Percentiles rank a stretch among this genome's conserved stretches.
Conservation (phyloP, 139 green algal genomes). For the Asterochloris erici region DNA sequence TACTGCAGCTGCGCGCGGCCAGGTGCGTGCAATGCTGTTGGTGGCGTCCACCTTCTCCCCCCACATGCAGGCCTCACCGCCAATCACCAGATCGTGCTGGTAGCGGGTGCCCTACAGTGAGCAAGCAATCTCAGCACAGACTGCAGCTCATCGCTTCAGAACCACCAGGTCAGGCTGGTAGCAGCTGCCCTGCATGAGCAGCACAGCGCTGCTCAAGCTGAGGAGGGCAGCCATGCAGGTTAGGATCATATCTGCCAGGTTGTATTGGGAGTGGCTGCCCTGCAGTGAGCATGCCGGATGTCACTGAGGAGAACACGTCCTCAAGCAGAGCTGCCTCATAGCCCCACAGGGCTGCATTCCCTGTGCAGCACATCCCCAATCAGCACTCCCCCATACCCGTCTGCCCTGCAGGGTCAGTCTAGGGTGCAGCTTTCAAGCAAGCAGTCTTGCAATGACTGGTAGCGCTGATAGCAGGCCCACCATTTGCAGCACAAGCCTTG, state of each 20-base stretch:
- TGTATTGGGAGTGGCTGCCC: too few relatives aligned
- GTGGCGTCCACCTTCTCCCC: slow-evolving; percentile 53
- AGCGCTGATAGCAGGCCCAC: background rate
- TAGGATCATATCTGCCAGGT: too few relatives aligned
- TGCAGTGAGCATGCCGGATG: background rate
- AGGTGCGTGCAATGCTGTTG: slow-evolving; percentile 42
- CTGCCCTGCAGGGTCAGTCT: background rate
- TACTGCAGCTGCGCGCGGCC: slow-evolving; percentile 50
- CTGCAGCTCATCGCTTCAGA: too few relatives aligned
- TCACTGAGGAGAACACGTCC: background rate
- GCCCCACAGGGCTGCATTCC: background rate
- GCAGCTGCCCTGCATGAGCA: too few relatives aligned
- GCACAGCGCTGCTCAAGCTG: too few relatives aligned
- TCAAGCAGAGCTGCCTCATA: background rate
- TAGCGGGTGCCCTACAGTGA: background rate
- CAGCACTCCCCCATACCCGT: background rate
- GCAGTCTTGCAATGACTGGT: too few relatives aligned
- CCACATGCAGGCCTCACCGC: slow-evolving; percentile 60
- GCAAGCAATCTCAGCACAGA: too few relatives aligned
- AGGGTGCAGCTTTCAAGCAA: too few relatives aligned
- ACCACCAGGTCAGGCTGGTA: too few relatives aligned
- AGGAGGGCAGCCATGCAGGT: too few relatives aligned
- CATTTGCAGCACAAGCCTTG: background rate
- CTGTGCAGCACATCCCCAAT: background rate
- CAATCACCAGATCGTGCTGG: slow-evolving; percentile 46